Evolutionary conservation across 192 early-diverging fungal species (phyloP), one percentile per base, ranked within the genome.

Genomic region (Coemansia sp.): DNA sequence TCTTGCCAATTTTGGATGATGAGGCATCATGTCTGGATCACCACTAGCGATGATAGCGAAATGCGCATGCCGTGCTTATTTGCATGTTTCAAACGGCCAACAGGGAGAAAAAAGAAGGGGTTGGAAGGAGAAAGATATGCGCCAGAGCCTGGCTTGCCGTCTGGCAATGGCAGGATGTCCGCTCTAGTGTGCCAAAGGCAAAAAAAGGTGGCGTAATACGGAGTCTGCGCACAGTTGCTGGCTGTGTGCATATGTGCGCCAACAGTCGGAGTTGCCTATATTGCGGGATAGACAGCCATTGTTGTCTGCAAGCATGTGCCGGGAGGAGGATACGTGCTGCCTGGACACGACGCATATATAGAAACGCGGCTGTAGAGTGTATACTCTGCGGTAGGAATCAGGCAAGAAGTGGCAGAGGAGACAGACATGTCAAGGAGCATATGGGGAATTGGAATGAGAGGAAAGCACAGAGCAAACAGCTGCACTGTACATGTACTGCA

Each of bases 401-500:
- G 48, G 14, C 13, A 17, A 50, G 48, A 7, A 50, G 16, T 50
- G 16, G 14, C 48, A 11, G 14, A 50, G 48, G 14, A 17, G 48
- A 50, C 48, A 50, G 48, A 50, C 48, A 50, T 45, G 43, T 5
- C 48, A 17, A 25, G 25, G 25, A 1, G 25, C 25, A 25, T 25
- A 14, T 49, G 43, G 13, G 13, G 43, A 45, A 45, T 2, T 25
- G 25, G 25, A 45, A 50, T 5, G 16, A 17, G 48, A 17, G 14
- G 48, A 16, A 14, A 17, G 48, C 16, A 50, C 11, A n/a, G 5
- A 50, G n/a, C 51, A 53, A 53, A 53, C 10, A 37, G 32, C 32
- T 56, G 25, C 54, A 37, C 32, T 56, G 54, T 56, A 12, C 54
- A 22, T 56, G 54, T 38, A 38, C 20, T 22, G 54, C 54, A 56